A percentile compares a stretch with the other conserved stretches of the same genome.
Conservation (phyloP, 2,329 filamentous ascomycete species). For the Daldinia eschscholtzii region DNA sequence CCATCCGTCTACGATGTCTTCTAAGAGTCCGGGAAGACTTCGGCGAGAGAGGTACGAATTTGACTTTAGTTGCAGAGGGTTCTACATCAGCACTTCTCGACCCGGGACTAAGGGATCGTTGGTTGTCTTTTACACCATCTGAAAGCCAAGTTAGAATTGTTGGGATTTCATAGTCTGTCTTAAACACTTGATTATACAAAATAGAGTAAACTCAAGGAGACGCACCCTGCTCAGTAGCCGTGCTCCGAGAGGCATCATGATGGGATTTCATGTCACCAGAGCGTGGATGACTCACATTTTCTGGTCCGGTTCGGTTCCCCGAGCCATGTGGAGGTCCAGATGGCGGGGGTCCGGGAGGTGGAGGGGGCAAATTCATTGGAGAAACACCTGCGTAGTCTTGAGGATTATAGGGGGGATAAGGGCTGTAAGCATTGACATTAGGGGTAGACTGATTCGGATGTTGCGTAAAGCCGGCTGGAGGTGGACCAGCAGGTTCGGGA, state of each 20-base stretch:
- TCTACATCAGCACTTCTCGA: conserved; percentile 19
- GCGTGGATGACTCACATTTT: conserved; percentile 53
- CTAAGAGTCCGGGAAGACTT: conserved; percentile 50
- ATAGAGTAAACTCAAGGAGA: conserved; percentile 49
- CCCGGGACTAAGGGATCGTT: conserved; percentile 25
- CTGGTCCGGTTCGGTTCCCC: conserved; percentile 48
- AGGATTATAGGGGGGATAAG: conserved; percentile 48
- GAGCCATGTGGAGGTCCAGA: conserved; percentile 37
- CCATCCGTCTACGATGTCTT: conserved; percentile 42
- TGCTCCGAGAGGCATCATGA: conserved; percentile 48
- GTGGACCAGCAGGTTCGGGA: conserved; percentile 23
- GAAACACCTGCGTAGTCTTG: conserved; percentile 47
- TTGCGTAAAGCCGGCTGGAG: conserved; percentile 47
- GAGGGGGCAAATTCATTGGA: conserved; percentile 43
- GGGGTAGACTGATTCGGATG: conserved; percentile 49
- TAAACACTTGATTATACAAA: background rate
- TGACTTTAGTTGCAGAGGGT: conserved; percentile 43
- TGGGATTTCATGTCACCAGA: conserved; percentile 47
- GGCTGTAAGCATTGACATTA: conserved; percentile 49
- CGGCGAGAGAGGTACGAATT: conserved; percentile 51
- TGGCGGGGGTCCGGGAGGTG: conserved; percentile 47
- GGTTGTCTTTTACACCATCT: conserved; percentile 46
- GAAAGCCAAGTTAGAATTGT: conserved; percentile 24
- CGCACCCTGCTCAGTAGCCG: conserved; percentile 53
- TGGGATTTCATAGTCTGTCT: background rate